These are phyloP conservation scores for Sugiyamaella sp. DNA, from an alignment of 1,139 yeast genomes.

Conservation along the genomic window DNA sequence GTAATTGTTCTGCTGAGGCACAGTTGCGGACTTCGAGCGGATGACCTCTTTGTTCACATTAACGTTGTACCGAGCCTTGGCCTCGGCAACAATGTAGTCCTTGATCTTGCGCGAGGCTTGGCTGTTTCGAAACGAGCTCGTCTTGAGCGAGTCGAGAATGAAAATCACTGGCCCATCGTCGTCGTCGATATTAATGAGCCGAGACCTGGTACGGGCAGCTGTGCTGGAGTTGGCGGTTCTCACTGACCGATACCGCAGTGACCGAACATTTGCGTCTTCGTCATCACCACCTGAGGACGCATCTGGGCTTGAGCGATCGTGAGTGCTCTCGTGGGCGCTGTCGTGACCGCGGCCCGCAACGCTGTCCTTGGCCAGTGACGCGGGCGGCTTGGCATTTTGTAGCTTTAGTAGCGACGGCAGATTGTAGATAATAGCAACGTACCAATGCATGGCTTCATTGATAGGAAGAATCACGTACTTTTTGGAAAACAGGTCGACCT, in stretches of 20 bases:
- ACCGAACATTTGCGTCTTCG: neutral
- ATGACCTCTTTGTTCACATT: conserved; percentile 51
- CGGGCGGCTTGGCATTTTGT: conserved; percentile 2
- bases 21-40: conserved; percentile 53
- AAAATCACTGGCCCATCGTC: conserved; percentile 54
- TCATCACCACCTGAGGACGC: neutral
- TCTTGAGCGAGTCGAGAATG: conserved; percentile 72
- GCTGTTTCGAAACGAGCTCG: conserved; percentile 47
- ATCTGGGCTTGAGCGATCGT: neutral
- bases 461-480: conserved; percentile 77
- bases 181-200: conserved; percentile 14
- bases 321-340: too few relatives aligned
- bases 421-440: conserved; percentile 53
- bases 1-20: conserved; percentile 84
- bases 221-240: neutral
- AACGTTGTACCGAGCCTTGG: conserved; percentile 61
- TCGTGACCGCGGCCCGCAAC: neutral
- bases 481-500: conserved; percentile 63
- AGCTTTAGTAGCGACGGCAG: conserved; percentile 32
- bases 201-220: conserved; percentile 20
- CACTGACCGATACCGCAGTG: conserved; percentile 17
- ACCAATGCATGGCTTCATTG: conserved; percentile 84
- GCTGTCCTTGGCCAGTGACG: too few relatives aligned
- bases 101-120: conserved; percentile 59
- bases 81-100: conserved; percentile 68